Percentiles rank a stretch among this genome's conserved stretches.
These are phyloP conservation scores for Malassezia sympodialis DNA, from an alignment of 1,284 basidiomycete species.

Conservation along the genomic window DNA sequence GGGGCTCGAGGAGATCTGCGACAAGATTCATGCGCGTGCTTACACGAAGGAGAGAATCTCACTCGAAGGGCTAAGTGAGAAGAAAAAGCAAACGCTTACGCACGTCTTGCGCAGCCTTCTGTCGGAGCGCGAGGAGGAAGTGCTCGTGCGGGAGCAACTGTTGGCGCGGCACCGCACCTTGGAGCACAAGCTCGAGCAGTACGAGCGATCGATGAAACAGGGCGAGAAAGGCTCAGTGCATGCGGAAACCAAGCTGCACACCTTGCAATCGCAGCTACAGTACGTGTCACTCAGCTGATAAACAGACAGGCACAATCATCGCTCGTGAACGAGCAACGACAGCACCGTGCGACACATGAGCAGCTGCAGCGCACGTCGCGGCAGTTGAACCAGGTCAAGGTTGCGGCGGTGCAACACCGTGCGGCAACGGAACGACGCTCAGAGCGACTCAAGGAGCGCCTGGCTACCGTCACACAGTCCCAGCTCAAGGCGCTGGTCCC, in stretches of 20 bases:
- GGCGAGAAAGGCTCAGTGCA: background rate
- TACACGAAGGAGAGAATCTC: background rate
- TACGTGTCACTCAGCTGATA: background rate
- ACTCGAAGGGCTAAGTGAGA: slow-evolving; percentile 2
- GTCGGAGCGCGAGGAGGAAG: slow-evolving; percentile 18
- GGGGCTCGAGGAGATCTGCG: slow-evolving; percentile 11
- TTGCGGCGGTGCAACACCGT: slow-evolving; percentile 4
- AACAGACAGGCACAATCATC: background rate
- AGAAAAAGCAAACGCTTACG: background rate
- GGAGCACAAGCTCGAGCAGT: slow-evolving; percentile 8
- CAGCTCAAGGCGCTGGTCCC: slow-evolving; percentile 11
- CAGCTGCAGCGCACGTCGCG: slow-evolving; percentile 9
- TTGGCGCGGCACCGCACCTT: slow-evolving; percentile 13
- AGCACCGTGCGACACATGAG: slow-evolving; percentile 12
- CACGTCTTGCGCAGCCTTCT: slow-evolving; percentile 13
- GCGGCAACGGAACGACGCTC: slow-evolving; percentile 11
- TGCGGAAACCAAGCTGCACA: slow-evolving; percentile 9
- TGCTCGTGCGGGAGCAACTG: slow-evolving; percentile 13
- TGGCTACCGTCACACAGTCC: slow-evolving; percentile 3
- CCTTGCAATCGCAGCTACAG: slow-evolving; percentile 8
- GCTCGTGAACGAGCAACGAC: slow-evolving; percentile 6
- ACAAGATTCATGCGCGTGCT: slow-evolving; percentile 4
- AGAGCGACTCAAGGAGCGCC: slow-evolving; percentile 15
- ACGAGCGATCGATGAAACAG: slow-evolving; percentile 2
- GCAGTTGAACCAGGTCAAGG: slow-evolving; percentile 10